Evolutionary conservation across 2,329 filamentous ascomycete genomes (phyloP).

Genomic region (Pleurostoma richardsiae): DNA sequence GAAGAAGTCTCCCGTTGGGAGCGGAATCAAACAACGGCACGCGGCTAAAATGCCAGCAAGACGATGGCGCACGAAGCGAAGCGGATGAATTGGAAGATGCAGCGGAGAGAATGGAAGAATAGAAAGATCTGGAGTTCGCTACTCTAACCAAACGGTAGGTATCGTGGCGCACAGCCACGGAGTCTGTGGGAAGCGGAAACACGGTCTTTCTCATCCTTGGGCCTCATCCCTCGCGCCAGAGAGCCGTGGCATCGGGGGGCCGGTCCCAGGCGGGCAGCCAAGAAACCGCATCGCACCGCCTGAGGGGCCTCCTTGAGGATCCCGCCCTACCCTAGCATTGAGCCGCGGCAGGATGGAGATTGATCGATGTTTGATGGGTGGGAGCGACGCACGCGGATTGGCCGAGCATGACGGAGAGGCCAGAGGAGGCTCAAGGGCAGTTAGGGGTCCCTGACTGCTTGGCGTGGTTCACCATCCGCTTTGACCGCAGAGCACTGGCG

Average conservation of each 20-base stretch:
- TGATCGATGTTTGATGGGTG: slow-evolving; percentile 25
- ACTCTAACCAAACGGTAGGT: too few relatives aligned
- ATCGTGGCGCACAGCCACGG: too few relatives aligned
- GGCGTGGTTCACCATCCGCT: slow-evolving; percentile 5
- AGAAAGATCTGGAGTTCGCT: slow-evolving; percentile 10
- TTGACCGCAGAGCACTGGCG: slow-evolving; percentile 7
- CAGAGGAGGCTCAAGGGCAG: slow-evolving; percentile 14
- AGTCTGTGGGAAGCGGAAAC: too few relatives aligned
- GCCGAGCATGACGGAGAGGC: slow-evolving; percentile 10
- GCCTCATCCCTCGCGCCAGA: too few relatives aligned
- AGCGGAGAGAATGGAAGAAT: slow-evolving; percentile 10
- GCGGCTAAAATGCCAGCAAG: slow-evolving; percentile 19
- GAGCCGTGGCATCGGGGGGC: too few relatives aligned
- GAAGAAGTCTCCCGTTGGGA: slow-evolving; percentile 12
- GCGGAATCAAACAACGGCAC: slow-evolving; percentile 15
- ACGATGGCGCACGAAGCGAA: slow-evolving; percentile 12
- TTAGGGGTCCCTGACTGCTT: background rate
- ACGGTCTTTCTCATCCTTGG: too few relatives aligned
- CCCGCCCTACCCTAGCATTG: slow-evolving; percentile 11
- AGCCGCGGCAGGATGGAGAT: slow-evolving; percentile 15
- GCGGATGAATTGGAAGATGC: slow-evolving; percentile 18
- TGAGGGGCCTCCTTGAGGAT: background rate
- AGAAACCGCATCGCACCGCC: too few relatives aligned
- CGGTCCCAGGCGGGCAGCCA: background rate
- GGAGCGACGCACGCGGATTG: slow-evolving; percentile 16